These are phyloP conservation scores for Heterococcus sp. DNA, from an alignment of 108 stramenopile species.

Conservation along the genomic window DNA sequence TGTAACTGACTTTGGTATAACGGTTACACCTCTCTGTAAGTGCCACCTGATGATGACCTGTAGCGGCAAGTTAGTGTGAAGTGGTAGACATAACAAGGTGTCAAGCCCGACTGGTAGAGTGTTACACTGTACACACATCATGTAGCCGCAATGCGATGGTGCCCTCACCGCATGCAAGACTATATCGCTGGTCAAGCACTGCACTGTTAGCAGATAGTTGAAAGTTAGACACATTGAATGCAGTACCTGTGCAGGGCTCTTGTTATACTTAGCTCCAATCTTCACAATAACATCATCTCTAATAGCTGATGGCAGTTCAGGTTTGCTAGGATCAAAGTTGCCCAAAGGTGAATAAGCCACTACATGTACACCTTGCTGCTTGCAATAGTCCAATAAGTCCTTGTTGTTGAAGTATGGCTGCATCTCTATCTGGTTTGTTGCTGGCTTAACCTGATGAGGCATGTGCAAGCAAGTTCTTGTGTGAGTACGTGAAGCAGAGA, in stretches of 20 bases:
- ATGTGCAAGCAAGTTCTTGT: not conserved
- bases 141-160: no score
- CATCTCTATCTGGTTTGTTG: constrained; percentile 5
- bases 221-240: no score
- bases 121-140: no score
- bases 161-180: no score
- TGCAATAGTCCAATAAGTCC: constrained; percentile 19
- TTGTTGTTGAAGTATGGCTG: constrained; percentile 39
- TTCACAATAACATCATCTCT: constrained; percentile 29
- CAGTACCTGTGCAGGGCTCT: constrained; percentile 51
- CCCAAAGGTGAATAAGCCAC: constrained; percentile 52
- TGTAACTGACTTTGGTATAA: constrained; percentile 54
- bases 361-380: constrained; percentile 37
- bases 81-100: not conserved
- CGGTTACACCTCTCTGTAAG: constrained; percentile 46
- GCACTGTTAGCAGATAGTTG: no score
- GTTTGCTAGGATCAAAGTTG: constrained; percentile 42
- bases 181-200: no score
- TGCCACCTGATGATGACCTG: constrained; percentile 55
- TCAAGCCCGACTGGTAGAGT: not conserved
- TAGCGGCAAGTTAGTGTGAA: not conserved
- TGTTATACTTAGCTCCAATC: constrained; percentile 26
- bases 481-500: not conserved
- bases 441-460: not conserved
- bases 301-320: constrained; percentile 42